Percentiles rank a stretch among this genome's conserved stretches.
phyloP scores from a whole-genome alignment of 805 yeast species.

The Pichia occidentalis region DNA sequence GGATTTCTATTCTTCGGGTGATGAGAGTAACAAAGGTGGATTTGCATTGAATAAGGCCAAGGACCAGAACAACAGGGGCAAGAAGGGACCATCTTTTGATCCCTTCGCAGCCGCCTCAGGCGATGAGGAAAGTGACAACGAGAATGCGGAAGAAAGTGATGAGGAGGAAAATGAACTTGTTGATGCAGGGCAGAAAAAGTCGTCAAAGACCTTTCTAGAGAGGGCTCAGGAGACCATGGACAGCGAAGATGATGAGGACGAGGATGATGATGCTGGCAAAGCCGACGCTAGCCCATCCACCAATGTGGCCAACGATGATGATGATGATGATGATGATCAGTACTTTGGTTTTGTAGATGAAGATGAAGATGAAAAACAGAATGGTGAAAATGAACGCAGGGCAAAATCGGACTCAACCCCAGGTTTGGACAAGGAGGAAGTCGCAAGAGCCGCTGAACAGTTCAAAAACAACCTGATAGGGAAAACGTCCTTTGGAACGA shows the following conservation, averaged over 20 bases:
- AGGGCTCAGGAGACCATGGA: neutral
- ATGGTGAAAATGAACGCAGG: slow-evolving; percentile 13
- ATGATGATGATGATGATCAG: slow-evolving; percentile 12
- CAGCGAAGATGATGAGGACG: neutral
- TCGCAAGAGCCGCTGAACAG: slow-evolving; percentile 16
- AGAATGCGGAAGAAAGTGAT: no score
- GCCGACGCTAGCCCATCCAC: neutral
- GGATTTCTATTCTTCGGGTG: slow-evolving; percentile 11
- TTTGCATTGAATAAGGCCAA: slow-evolving; percentile 1
- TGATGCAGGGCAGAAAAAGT: no score
- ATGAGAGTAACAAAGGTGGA: slow-evolving; percentile 1
- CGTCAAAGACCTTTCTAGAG: no score
- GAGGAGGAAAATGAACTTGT: no score
- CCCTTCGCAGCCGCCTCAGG: no score
- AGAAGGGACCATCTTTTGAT: no score
- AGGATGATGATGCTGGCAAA: neutral
- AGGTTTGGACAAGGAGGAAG: slow-evolving; percentile 14
- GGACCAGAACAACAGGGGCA: no score
- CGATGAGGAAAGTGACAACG: no score
- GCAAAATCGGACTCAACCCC: slow-evolving; percentile 6
- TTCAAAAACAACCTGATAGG: slow-evolving; percentile 17
- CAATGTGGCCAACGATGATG: slow-evolving; percentile 15
- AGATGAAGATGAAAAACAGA: slow-evolving; percentile 23
- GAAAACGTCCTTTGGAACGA: slow-evolving; percentile 27
- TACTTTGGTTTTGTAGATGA: slow-evolving; percentile 14